A percentile compares a stretch with the other conserved stretches of the same genome.
phyloP scores from a whole-genome alignment of 768 basidiomycete genomes.

The Leccinum fibrillosum region DNA sequence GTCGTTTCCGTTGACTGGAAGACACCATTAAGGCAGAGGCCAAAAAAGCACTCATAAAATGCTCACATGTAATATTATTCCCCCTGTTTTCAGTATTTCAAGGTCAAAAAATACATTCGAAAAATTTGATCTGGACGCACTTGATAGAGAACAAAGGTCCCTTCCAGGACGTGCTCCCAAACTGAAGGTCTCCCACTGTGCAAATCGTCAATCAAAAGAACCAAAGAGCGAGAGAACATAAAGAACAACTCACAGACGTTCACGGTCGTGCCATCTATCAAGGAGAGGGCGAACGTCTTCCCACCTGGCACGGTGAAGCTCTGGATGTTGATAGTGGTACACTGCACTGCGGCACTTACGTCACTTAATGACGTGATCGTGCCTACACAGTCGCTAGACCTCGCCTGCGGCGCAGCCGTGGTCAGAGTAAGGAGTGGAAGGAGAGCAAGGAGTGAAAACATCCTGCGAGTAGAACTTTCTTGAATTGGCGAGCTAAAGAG shows the following conservation, averaged over 20 bases:
- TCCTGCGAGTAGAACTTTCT: conserved; percentile 3
- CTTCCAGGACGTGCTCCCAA: conserved; percentile 49
- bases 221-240: neutral
- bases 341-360: conserved; percentile 48
- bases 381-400: conserved; percentile 39
- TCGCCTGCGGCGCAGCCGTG: conserved; percentile 14
- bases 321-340: conserved; percentile 56
- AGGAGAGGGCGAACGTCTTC: conserved; percentile 43
- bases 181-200: conserved; percentile 54
- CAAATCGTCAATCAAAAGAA: neutral
- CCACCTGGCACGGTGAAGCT: conserved; percentile 57
- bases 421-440: conserved; percentile 17
- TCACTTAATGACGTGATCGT: conserved; percentile 53
- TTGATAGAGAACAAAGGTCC: conserved; percentile 54
- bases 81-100: conserved; percentile 35
- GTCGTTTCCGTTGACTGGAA: conserved; percentile 39
- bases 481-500: neutral
- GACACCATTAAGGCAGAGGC: neutral
- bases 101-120: neutral
- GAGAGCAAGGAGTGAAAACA: conserved; percentile 9
- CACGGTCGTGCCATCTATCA: conserved; percentile 51
- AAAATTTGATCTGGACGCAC: conserved; percentile 27
- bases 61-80: conserved; percentile 45
- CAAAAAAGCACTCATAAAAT: neutral
- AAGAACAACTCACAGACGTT: conserved; percentile 46